Conservation (phyloP, 331 rosid genomes). For the Pyrus hybrid region DNA sequence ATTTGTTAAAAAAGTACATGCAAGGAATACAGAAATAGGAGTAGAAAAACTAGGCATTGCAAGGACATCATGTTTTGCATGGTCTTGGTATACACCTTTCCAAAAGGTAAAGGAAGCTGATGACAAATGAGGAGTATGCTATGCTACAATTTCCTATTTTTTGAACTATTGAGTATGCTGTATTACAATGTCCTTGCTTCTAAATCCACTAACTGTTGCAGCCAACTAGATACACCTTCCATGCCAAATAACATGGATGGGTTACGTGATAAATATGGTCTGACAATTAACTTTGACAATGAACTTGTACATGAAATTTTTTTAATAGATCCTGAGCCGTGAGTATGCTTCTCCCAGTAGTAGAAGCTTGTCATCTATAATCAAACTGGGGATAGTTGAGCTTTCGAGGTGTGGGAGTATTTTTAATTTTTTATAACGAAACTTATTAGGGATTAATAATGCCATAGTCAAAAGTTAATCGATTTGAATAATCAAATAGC, state of each 20-base stretch:
- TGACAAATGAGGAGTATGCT: background rate
- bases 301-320: background rate
- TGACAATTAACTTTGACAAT: background rate
- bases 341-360: background rate
- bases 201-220: background rate
- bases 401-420: background rate
- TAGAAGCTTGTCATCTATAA: background rate
- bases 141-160: background rate
- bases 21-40: too few relatives aligned
- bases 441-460: too few relatives aligned
- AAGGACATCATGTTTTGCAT: background rate
- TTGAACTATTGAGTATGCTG: background rate
- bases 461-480: background rate
- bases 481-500: background rate
- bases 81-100: background rate
- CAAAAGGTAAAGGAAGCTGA: background rate
- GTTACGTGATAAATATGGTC: background rate
- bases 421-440: too few relatives aligned
- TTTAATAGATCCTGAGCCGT: background rate
- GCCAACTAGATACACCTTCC: background rate
- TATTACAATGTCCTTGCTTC: background rate
- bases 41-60: too few relatives aligned
- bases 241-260: background rate
- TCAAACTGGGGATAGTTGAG: background rate
- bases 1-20: too few relatives aligned